These are phyloP conservation scores for Pythium plurisporium DNA, from an alignment of 352 stramenopile species.

Conservation along the genomic window DNA sequence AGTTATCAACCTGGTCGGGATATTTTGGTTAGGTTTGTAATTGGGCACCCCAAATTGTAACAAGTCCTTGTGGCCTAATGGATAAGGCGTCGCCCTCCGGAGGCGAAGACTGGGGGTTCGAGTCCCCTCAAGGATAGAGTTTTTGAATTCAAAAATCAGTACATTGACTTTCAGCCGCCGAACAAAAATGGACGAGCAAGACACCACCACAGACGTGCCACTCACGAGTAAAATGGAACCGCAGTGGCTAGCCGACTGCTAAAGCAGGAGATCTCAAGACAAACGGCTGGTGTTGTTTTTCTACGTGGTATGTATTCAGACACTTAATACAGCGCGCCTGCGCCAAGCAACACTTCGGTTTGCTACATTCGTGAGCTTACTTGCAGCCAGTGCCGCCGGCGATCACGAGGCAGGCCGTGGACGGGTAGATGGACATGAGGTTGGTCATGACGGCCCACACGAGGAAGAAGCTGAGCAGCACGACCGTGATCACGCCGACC, in stretches of 20 bases:
- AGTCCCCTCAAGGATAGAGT: constrained; percentile 60
- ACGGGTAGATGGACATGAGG: constrained; percentile 31
- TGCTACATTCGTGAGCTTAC: too few species aligned
- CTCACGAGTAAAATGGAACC: too few species aligned
- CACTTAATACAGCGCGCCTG: too few species aligned
- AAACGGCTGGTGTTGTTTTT: background rate
- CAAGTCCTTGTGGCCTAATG: constrained; percentile 46
- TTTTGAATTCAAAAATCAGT: constrained; percentile 18
- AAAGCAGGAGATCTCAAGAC: background rate
- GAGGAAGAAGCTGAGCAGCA: constrained; percentile 22
- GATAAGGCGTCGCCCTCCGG: constrained; percentile 72
- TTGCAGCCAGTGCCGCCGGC: constrained; percentile 25
- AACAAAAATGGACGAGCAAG: too few species aligned
- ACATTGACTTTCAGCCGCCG: background rate
- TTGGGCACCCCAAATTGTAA: background rate
- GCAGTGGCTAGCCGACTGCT: too few species aligned
- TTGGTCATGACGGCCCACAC: constrained; percentile 33
- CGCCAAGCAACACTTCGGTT: too few species aligned
- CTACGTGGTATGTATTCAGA: too few species aligned
- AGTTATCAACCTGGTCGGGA: background rate
- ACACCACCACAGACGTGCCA: too few species aligned
- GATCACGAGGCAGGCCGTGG: constrained; percentile 27
- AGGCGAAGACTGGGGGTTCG: constrained; percentile 68
- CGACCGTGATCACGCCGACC: constrained; percentile 20
- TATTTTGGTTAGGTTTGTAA: background rate